These are phyloP conservation scores for Backusella circina DNA, from an alignment of 192 early-diverging fungal genomes.

Conservation along the genomic window DNA sequence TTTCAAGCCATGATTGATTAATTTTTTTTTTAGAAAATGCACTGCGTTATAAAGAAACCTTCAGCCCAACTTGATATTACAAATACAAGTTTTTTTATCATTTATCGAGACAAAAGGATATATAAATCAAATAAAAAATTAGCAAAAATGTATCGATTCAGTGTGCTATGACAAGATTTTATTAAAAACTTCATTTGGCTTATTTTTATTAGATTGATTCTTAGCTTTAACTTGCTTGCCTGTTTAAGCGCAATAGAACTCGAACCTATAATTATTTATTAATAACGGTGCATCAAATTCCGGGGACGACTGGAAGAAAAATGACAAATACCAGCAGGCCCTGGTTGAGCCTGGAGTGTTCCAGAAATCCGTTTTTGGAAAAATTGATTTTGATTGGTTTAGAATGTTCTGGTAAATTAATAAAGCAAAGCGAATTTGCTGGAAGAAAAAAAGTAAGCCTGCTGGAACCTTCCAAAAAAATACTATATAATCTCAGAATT, in stretches of 20 bases:
- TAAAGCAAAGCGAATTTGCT: background rate
- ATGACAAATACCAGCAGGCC: background rate
- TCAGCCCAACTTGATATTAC: too few relatives aligned
- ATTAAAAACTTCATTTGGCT: background rate
- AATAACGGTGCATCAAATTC: too few relatives aligned
- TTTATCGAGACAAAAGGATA: background rate
- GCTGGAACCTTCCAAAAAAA: conserved; percentile 4
- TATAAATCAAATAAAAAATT: background rate
- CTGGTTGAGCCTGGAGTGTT: background rate
- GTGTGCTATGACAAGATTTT: background rate
- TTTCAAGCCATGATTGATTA: too few relatives aligned
- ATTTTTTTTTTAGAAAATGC: background rate
- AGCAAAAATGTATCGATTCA: background rate
- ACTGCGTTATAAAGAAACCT: too few relatives aligned
- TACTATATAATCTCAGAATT: background rate
- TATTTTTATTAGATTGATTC: background rate
- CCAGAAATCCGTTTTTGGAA: background rate
- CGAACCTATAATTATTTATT: too few relatives aligned
- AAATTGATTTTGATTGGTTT: background rate
- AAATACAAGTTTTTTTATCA: background rate
- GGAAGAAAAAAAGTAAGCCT: background rate
- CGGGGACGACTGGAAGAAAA: background rate
- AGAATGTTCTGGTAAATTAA: background rate
- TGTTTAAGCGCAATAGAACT: too few relatives aligned
- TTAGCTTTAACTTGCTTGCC: background rate